Percentiles rank a stretch among this genome's conserved stretches.
These are phyloP conservation scores for Fonsecaea pedrosoi DNA, from an alignment of 2,329 filamentous ascomycete genomes.

Conservation along the genomic window DNA sequence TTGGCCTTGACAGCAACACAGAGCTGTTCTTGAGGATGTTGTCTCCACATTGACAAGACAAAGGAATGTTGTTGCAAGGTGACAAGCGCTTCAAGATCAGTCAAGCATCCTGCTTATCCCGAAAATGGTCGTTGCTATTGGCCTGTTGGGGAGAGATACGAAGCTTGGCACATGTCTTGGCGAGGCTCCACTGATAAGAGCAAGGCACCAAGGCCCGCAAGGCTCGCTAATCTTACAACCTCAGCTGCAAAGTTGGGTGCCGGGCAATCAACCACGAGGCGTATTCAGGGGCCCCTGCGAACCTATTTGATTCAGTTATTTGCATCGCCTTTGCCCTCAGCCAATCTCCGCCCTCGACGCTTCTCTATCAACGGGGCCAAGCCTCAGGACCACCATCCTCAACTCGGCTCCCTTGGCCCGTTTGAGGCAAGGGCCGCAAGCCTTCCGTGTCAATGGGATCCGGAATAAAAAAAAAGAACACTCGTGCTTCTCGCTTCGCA, in stretches of 20 bases:
- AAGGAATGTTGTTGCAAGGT: slow-evolving; percentile 1
- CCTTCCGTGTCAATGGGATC: slow-evolving; percentile 7
- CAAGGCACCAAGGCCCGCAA: slow-evolving; percentile 1
- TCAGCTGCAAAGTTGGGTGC: not conserved
- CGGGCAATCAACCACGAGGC: slow-evolving; percentile 14
- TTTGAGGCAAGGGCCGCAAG: slow-evolving; percentile 20
- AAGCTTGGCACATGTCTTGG: slow-evolving; percentile 24
- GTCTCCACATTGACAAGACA: not conserved
- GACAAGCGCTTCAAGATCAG: slow-evolving; percentile 10
- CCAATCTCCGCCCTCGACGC: slow-evolving; percentile 20
- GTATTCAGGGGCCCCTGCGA: not conserved
- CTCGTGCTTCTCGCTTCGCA: slow-evolving; percentile 21
- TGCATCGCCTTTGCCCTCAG: not conserved
- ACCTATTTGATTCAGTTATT: slow-evolving; percentile 24
- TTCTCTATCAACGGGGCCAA: slow-evolving; percentile 22
- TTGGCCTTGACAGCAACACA: not conserved
- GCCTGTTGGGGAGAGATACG: slow-evolving; percentile 25
- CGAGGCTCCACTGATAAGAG: slow-evolving; percentile 31
- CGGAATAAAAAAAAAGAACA: slow-evolving; percentile 8
- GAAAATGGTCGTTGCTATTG: slow-evolving; percentile 17
- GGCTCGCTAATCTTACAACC: slow-evolving; percentile 31
- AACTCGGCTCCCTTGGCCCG: slow-evolving; percentile 18
- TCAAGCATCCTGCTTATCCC: slow-evolving; percentile 17
- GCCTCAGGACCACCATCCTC: slow-evolving; percentile 9
- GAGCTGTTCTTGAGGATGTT: not conserved